Base-by-base conservation (phyloP, 148 eudicot genomes). In the Rhododendron ferrugineum region DNA sequence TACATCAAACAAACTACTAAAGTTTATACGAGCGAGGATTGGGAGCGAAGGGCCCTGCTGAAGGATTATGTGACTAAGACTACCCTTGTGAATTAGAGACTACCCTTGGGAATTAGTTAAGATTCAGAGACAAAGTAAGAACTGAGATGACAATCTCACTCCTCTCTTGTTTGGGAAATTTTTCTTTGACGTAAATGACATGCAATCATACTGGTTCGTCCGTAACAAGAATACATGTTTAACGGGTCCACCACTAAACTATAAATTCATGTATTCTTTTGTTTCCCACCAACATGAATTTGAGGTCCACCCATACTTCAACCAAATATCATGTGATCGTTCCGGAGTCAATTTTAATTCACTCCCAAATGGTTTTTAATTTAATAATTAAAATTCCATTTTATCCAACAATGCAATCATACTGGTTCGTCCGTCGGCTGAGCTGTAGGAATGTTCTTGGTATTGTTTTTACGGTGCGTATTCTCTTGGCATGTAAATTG, bases 151-250 rank as follows among this genome's bases (percentile, higher is more conserved):
- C 7, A 22, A 18, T 80, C 60, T 34, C 68, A 26, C 47, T 80
- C 68, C 28, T 80, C 28, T 56, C 28, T 32, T 80, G 70, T 80
- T 80, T 56, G 73, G 44, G 58, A 83, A 68, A 83, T n/a, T 14
- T 83, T 83, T 26, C 78, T 66, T n/a, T 14, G 40, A 66, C 72
- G 20, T 42, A 8, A 68, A 82, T 28, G 44, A 20, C 37, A 18
- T 56, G 42, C 46, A 16, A 42, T 44, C 42, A 16, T 23, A 4
- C 4, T 2, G n/a, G n/a, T n/a, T n/a, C n/a, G n/a, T n/a, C n/a
- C n/a, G n/a, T n/a, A n/a, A 36, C 36, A 36, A 36, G 36, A 2
- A 2, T 36, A 36, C 36, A 36, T 1, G 37, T 36, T 36, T 36
- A 36, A 36, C 3, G 4, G 37, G 37, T 36, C 37, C 37, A 2